Conservation (phyloP, 2,329 filamentous ascomycete species). For the Ilyonectria destructans region DNA sequence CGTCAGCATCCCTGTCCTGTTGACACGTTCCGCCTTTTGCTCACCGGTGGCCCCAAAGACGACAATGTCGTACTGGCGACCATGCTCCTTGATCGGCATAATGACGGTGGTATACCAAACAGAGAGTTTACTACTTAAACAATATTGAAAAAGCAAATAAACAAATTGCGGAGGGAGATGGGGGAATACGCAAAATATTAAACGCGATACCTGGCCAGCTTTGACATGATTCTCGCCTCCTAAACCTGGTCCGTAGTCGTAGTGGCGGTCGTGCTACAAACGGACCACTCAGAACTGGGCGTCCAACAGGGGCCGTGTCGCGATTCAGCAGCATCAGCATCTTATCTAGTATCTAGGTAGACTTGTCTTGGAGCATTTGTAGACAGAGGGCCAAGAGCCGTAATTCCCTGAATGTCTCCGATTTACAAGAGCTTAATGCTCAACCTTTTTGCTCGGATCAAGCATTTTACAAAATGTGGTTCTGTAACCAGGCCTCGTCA, state of each 20-base stretch:
- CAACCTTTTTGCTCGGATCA: background rate
- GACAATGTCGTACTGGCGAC: constrained; percentile 71
- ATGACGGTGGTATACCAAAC: constrained; percentile 2
- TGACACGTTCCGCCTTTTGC: constrained; percentile 23
- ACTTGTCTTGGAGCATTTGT: background rate
- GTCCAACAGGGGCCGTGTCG: constrained; percentile 18
- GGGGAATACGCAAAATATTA: constrained; percentile 12
- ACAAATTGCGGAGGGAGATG: background rate
- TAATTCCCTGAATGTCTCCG: background rate
- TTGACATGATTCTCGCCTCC: constrained; percentile 32
- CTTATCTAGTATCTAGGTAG: no score
- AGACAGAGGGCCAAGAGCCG: background rate
- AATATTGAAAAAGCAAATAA: background rate
- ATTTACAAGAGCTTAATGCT: background rate
- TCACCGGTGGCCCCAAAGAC: constrained; percentile 73
- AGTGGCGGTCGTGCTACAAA: constrained; percentile 19
- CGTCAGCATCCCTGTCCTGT: constrained; percentile 29
- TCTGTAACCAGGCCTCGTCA: background rate
- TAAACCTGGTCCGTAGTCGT: constrained; percentile 21
- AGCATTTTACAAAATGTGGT: background rate
- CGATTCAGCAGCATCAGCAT: constrained; percentile 34
- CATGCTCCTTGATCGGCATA: constrained; percentile 67
- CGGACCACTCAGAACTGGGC: constrained; percentile 29
- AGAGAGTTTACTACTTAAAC: background rate
- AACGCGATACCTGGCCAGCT: constrained; percentile 23